Evolutionary conservation across 441 rosid genomes (phyloP), one percentile per base, ranked within the genome.

Genomic region (Croton laevigatus): DNA sequence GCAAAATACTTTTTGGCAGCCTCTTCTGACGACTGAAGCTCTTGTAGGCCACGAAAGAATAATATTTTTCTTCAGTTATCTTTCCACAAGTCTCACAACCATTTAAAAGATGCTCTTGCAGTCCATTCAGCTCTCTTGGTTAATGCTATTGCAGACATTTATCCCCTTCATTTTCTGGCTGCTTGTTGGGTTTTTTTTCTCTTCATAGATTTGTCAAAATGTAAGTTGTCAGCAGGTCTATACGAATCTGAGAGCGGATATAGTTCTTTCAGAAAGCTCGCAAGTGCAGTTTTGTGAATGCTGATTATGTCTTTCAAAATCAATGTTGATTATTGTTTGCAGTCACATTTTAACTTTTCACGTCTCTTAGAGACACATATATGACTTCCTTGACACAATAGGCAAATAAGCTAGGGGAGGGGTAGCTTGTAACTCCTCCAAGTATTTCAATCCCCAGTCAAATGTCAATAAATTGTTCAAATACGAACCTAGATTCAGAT

Each of bases 321-420:
- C 62, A 59, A 58, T 11, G 40, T 38, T 37, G 64, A 23, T 36
- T 46, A 37, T n/a, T 3, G 34, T 60, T 37, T 37, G 64, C 64
- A 37, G 27, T 60, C 27, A 60, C 38, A 23, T 60, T 60, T 37
- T 60, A 60, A 60, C 22, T 60, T 19, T 59, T 59, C 34, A 32
- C 8, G 7, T 12, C 46, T 44, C 64, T 37, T 6, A 11, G 45
- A 60, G 45, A 60, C 64, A 36, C 8, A 2, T 8, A 19, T 19
- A 36, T 38, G 40, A 22, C 2, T 6, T 4, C 20, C 9, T 7
- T 2, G 45, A 37, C 64, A 60, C 36, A 9, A n/a, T 14, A 27
- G 8, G 6, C 11, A 54, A 0, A n/a, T 20, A 23, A 54, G 34
- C 59, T 36, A 60, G 64, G 12, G 64, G 45, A 60, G 64, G 12